Evolutionary conservation across 2,329 filamentous ascomycete genomes (phyloP).

Genomic region (Ceratocystis lukuohia): DNA sequence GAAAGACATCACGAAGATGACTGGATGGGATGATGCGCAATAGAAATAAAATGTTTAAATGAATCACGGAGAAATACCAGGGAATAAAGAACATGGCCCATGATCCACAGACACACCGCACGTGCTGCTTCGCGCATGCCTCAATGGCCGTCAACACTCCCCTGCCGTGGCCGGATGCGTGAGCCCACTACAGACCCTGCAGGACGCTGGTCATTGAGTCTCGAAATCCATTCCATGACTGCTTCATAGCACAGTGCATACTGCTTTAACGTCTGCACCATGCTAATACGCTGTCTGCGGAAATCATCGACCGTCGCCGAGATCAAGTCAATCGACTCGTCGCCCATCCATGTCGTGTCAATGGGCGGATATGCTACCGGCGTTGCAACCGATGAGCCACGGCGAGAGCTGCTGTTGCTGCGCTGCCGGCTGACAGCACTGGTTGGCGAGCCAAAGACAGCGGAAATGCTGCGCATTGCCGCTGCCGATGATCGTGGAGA

Average conservation of each 20-base stretch:
- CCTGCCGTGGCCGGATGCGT: slow-evolving; percentile 10
- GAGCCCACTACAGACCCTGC: slow-evolving; percentile 10
- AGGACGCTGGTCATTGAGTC: slow-evolving; percentile 30
- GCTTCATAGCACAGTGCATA: slow-evolving; percentile 96
- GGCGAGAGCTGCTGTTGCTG: slow-evolving; percentile 17
- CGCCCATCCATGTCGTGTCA: slow-evolving; percentile 52
- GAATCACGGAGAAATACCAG: not conserved
- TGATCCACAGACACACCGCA: not conserved
- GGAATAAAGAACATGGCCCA: not conserved
- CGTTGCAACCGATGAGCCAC: slow-evolving; percentile 14
- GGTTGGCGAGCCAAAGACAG: slow-evolving; percentile 2
- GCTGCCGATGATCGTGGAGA: slow-evolving; percentile 6
- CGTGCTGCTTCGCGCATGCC: not conserved
- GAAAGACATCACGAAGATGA: slow-evolving; percentile 6
- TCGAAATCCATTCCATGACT: slow-evolving; percentile 68
- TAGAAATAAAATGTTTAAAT: not conserved
- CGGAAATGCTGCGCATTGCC: slow-evolving; percentile 6
- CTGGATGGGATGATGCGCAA: not conserved
- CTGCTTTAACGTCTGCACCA: slow-evolving; percentile 90
- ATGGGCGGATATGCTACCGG: slow-evolving; percentile 20
- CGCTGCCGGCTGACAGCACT: slow-evolving; percentile 6
- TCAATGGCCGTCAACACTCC: slow-evolving; percentile 12
- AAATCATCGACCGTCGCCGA: slow-evolving; percentile 85
- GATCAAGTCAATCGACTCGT: slow-evolving; percentile 64
- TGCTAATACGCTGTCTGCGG: slow-evolving; percentile 73